Base-by-base conservation (phyloP, 192 early-diverging fungal species). In the Dissophora globulifera region DNA sequence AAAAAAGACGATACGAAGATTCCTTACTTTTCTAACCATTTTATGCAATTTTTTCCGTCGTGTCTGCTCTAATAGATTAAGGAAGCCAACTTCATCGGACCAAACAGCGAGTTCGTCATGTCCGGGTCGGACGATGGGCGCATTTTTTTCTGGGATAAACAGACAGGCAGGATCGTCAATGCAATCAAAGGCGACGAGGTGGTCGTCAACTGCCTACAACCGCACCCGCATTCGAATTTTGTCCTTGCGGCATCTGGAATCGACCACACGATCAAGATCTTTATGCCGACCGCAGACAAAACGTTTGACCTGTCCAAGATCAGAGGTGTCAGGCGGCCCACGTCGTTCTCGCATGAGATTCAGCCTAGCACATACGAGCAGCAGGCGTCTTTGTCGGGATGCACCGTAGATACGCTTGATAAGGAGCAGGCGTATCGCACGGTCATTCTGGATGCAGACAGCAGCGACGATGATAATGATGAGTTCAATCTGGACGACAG, bases 61-160 rank as follows among this genome's bases (percentile, higher is more conserved):
- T 17, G 5, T 12, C 22, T 49, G 5, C 30, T 10, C 29, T 41
- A 49, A 26, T 64, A 83, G 81, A 83, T 89, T 48, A 94, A 94
- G 62, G 92, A 92, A 51, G 90, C 91, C 32, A 89, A 87, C 63
- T 93, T 91, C 78, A 86, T 81, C 67, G 88, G 88, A 1, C 75
- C 86, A 0, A 84, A 89, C 41, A 87, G 86, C 58, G 83, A 83
- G 47, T 92, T 88, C 50, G 78, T 94, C 17, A 84, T 89, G 57
- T 93, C 90, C 9, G 93, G 93, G 1, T 91, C 89, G 4, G 93
- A 94, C 60, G 93, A 92, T 68, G 90, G 93, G 19, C 69, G 79
- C 12, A 56, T 89, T 4, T 90, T 87, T 62, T 58, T 93, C 30
- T 94, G 89, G 89, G 81, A 90, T 54, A 87, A 87, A 62, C 49